Conservation (phyloP, 148 eudicot species). For the Vaccinium macrocarpon region DNA sequence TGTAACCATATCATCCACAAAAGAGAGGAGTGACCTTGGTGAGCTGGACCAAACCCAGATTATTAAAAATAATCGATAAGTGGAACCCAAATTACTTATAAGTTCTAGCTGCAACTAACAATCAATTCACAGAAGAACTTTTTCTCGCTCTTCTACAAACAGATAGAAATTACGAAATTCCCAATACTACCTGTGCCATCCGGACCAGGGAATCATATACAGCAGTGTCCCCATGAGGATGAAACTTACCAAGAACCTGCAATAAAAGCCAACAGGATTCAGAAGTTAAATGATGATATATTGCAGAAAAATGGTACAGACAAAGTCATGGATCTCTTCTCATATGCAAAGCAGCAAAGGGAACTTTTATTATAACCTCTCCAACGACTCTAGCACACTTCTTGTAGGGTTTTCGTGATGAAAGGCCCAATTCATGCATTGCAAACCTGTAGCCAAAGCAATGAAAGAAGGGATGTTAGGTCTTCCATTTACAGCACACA, state of each 20-base stretch:
- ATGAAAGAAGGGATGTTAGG: background rate
- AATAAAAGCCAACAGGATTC: conserved; percentile 15
- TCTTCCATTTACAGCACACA: background rate
- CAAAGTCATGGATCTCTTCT: background rate
- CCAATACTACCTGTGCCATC: conserved; percentile 90
- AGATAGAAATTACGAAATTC: background rate
- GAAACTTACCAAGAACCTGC: conserved; percentile 95
- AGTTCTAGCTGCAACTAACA: background rate
- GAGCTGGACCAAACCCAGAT: conserved; percentile 4
- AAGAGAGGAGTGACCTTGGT: background rate
- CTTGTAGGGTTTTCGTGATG: conserved; percentile 88
- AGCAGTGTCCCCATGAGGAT: conserved; percentile 95
- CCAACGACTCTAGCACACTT: conserved; percentile 99
- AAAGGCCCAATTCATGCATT: conserved; percentile 94
- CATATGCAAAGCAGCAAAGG: background rate
- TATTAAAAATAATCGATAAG: background rate
- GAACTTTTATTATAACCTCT: conserved; percentile 51
- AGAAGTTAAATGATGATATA: conserved; percentile 12
- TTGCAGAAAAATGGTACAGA: background rate
- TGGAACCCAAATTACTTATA: background rate
- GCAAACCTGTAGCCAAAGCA: conserved; percentile 60
- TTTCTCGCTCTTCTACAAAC: background rate
- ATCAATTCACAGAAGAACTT: background rate
- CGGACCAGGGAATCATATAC: conserved; percentile 95
- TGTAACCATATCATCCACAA: background rate